These are phyloP conservation scores for Colletotrichum sp. DNA, from an alignment of 2,329 filamentous ascomycete species.

Conservation along the genomic window DNA sequence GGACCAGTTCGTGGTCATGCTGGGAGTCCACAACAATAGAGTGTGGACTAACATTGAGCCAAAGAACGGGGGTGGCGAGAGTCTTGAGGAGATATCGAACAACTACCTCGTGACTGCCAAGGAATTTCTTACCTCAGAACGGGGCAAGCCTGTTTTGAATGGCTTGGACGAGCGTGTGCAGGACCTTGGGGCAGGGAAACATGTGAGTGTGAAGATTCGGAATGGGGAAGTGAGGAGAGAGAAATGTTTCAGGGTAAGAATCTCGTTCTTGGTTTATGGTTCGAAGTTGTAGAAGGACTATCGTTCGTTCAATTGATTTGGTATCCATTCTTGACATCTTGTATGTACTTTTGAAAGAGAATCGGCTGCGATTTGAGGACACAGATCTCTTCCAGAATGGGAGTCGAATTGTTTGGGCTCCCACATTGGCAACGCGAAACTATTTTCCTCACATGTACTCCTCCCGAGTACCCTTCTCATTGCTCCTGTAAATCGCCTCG, in stretches of 20 bases:
- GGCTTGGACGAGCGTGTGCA: background rate
- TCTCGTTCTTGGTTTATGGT: background rate
- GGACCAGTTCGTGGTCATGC: background rate
- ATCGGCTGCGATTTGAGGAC: no score
- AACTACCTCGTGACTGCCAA: background rate
- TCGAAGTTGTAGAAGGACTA: background rate
- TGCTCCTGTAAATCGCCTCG: background rate
- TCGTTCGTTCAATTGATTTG: background rate
- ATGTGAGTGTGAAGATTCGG: background rate
- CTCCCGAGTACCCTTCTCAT: rapidly evolving
- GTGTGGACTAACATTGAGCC: background rate
- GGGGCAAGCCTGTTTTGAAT: background rate
- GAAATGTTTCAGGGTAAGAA: background rate
- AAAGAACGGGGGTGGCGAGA: background rate
- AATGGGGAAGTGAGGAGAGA: background rate
- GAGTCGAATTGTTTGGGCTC: no score
- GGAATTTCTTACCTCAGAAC: background rate
- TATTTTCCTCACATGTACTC: background rate
- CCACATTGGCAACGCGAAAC: no score
- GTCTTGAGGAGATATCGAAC: background rate
- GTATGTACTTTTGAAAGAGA: background rate
- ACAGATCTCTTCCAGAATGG: no score
- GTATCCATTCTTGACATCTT: background rate
- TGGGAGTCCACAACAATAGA: background rate
- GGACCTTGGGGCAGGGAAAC: background rate